These are phyloP conservation scores for Chenopodium berlandieri DNA, from an alignment of 148 eudicot species.

Conservation along the genomic window DNA sequence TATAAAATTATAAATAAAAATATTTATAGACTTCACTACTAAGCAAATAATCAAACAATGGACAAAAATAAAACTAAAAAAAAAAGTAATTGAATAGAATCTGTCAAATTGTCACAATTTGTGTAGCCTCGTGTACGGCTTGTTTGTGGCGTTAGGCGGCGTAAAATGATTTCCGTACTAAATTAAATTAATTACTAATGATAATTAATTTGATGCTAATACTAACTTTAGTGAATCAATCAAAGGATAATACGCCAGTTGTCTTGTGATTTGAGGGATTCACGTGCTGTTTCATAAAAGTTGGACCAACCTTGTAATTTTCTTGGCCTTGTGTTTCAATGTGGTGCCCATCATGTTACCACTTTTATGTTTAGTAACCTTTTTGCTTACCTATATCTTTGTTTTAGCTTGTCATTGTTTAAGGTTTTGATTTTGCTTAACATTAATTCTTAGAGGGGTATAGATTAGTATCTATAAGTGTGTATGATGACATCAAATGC, in stretches of 20 bases:
- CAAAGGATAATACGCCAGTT: neutral
- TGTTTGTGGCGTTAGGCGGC: slow-evolving; percentile 25
- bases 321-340: neutral
- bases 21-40: neutral
- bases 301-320: slow-evolving; percentile 11
- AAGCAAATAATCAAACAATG: neutral
- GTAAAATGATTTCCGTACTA: slow-evolving; percentile 22
- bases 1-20: neutral
- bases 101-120: slow-evolving; percentile 5
- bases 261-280: slow-evolving; percentile 24
- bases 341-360: neutral
- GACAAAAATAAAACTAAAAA: neutral
- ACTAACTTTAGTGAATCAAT: neutral
- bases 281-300: slow-evolving; percentile 33
- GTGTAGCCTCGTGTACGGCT: slow-evolving; percentile 31
- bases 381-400: neutral
- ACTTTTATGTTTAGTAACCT: neutral
- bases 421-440: neutral
- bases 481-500: no score
- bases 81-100: neutral
- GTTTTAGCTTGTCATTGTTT: no score
- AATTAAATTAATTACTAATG: neutral
- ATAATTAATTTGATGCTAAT: neutral
- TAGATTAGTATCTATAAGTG: no score
- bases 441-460: neutral